phyloP scores from a whole-genome alignment of 1,284 basidiomycete species.

The Inonotus hispidus region DNA sequence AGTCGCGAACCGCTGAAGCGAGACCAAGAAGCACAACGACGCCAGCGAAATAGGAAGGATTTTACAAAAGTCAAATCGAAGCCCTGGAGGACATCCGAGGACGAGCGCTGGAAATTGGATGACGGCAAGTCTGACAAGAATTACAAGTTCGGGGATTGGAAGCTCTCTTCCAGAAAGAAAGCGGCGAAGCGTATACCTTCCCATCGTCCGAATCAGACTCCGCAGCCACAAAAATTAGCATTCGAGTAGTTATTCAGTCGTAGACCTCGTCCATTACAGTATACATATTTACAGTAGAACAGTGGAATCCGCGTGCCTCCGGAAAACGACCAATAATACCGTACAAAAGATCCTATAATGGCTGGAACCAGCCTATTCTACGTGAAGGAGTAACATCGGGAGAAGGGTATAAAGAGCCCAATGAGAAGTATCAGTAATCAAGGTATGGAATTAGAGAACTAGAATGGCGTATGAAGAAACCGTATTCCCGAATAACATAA shows the following conservation, averaged over 20 bases:
- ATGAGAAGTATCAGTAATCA: not conserved
- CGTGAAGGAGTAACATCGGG: not conserved
- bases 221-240: not conserved
- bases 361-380: not conserved
- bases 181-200: not conserved
- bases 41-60: not conserved
- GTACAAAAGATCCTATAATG: not conserved
- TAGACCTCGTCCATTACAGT: not conserved
- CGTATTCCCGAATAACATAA: not conserved
- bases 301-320: not conserved
- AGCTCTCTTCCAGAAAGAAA: not conserved
- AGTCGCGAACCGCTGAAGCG: constrained; percentile 10
- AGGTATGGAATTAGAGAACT: not conserved
- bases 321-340: constrained; percentile 1
- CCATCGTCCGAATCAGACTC: not conserved
- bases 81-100: constrained; percentile 17
- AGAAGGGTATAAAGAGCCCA: not conserved
- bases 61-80: constrained; percentile 1
- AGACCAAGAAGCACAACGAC: constrained; percentile 15
- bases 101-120: constrained; percentile 19
- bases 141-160: constrained; percentile 18
- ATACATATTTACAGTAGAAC: not conserved
- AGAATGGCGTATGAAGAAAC: not conserved
- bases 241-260: constrained; percentile 3
- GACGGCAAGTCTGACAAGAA: not conserved